Conservation (phyloP, 2,329 filamentous ascomycete species). For the Colletotrichum plurivorum region DNA sequence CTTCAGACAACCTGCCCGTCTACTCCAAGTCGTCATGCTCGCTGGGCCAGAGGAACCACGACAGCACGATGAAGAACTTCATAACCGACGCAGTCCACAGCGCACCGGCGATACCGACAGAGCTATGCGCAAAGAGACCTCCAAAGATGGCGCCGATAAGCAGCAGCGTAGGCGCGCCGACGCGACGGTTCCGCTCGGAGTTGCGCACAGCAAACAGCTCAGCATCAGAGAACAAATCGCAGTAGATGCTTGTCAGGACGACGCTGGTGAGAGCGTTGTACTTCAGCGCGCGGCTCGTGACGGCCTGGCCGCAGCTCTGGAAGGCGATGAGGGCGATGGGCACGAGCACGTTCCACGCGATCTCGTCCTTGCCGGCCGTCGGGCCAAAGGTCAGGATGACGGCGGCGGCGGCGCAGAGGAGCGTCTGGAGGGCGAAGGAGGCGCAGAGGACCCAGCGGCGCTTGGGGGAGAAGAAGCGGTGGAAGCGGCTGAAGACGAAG, state of each 20-base stretch:
- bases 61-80: conserved; percentile 68
- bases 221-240: conserved; percentile 80
- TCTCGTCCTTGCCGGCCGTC: conserved; percentile 56
- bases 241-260: conserved; percentile 86
- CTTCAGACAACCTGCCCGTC: background rate
- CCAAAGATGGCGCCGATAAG: conserved; percentile 65
- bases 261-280: conserved; percentile 82
- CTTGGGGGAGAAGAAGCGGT: conserved; percentile 73
- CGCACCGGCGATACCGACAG: conserved; percentile 64
- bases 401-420: conserved; percentile 66
- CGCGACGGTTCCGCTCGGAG: conserved; percentile 64
- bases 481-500: conserved; percentile 78
- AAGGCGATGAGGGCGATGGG: conserved; percentile 81
- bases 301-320: conserved; percentile 83
- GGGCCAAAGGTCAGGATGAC: conserved; percentile 54
- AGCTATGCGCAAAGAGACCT: conserved; percentile 63
- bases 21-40: conserved; percentile 53
- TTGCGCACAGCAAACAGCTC: conserved; percentile 62
- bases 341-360: conserved; percentile 72
- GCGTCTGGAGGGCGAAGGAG: conserved; percentile 69
- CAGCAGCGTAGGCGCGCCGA: conserved; percentile 64
- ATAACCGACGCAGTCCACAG: conserved; percentile 72
- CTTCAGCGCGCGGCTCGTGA: conserved; percentile 78
- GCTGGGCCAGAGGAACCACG: conserved; percentile 74
- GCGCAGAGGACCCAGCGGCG: conserved; percentile 75